phyloP scores from a whole-genome alignment of 2,329 filamentous ascomycete genomes.

The Fusarium brevicatenulatum region DNA sequence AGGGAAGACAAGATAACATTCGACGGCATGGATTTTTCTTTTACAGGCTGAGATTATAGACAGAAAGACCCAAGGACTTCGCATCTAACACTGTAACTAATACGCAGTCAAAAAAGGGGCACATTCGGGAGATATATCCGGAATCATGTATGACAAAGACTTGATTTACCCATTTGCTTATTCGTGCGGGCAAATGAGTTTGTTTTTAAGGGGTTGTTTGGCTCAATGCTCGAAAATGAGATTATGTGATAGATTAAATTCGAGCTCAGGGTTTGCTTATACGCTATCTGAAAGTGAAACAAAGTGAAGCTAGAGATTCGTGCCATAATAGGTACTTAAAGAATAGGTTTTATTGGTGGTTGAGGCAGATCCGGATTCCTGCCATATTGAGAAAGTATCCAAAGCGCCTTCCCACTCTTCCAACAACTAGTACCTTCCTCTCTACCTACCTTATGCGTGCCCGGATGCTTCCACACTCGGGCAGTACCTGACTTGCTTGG shows the following conservation, averaged over 20 bases:
- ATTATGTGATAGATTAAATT: conserved; percentile 38
- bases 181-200: conserved; percentile 32
- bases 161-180: conserved; percentile 42
- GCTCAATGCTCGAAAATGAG: conserved; percentile 33
- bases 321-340: not conserved
- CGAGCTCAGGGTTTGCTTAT: conserved; percentile 24
- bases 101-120: conserved; percentile 50
- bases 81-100: conserved; percentile 51
- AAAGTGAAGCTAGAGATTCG: not conserved
- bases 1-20: conserved; percentile 42
- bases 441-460: not conserved
- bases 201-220: conserved; percentile 32
- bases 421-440: not conserved
- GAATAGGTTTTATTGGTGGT: not conserved
- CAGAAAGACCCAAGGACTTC: conserved; percentile 46
- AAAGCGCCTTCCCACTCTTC: not conserved
- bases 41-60: conserved; percentile 51
- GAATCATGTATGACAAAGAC: conserved; percentile 50
- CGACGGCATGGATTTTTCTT: conserved; percentile 46
- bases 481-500: not conserved
- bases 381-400: not conserved
- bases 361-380: not conserved
- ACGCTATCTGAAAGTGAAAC: not conserved
- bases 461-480: not conserved
- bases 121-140: conserved; percentile 47